Percentiles rank a stretch among this genome's conserved stretches.
These are phyloP conservation scores for Cryptococcus sp. DNA, from an alignment of 1,284 basidiomycete genomes.

Conservation along the genomic window DNA sequence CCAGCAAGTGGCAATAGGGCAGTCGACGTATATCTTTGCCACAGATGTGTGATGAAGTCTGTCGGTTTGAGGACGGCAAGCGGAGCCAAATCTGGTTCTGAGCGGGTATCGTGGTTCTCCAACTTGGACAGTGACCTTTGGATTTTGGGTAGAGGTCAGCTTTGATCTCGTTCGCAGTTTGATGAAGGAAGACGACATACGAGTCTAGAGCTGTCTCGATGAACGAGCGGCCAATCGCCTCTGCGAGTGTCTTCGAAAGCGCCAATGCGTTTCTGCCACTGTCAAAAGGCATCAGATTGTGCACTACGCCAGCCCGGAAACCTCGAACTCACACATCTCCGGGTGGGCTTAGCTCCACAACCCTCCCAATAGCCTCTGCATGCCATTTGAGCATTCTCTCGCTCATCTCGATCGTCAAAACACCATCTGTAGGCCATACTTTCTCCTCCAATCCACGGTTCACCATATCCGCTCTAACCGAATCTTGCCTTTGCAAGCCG, in stretches of 20 bases:
- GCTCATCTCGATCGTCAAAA: slow-evolving; percentile 71
- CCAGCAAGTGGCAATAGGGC: slow-evolving; percentile 87
- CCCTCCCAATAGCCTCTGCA: slow-evolving; percentile 88
- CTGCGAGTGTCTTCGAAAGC: slow-evolving; percentile 82
- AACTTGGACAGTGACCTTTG: slow-evolving; percentile 70
- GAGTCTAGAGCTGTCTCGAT: slow-evolving; percentile 90
- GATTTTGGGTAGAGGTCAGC: slow-evolving; percentile 47
- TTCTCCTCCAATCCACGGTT: slow-evolving; percentile 62
- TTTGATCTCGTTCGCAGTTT: background rate
- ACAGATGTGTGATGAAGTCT: slow-evolving; percentile 91
- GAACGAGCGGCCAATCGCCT: slow-evolving; percentile 82
- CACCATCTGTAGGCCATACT: slow-evolving; percentile 75
- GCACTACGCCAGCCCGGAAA: background rate
- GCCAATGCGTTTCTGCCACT: slow-evolving; percentile 90
- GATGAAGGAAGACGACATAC: slow-evolving; percentile 53
- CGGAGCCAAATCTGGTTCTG: slow-evolving; percentile 76
- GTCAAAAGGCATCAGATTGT: slow-evolving; percentile 4
- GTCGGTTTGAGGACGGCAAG: slow-evolving; percentile 70
- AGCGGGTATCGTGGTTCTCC: slow-evolving; percentile 71
- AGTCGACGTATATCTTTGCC: slow-evolving; percentile 94
- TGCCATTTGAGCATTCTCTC: slow-evolving; percentile 95
- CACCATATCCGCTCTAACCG: slow-evolving; percentile 21
- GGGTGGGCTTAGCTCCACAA: slow-evolving; percentile 77
- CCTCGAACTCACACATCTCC: slow-evolving; percentile 72
- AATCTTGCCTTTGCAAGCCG: slow-evolving; percentile 18